These are phyloP conservation scores for Penicilliopsis zonata DNA, from an alignment of 495 filamentous ascomycete species.

Conservation along the genomic window DNA sequence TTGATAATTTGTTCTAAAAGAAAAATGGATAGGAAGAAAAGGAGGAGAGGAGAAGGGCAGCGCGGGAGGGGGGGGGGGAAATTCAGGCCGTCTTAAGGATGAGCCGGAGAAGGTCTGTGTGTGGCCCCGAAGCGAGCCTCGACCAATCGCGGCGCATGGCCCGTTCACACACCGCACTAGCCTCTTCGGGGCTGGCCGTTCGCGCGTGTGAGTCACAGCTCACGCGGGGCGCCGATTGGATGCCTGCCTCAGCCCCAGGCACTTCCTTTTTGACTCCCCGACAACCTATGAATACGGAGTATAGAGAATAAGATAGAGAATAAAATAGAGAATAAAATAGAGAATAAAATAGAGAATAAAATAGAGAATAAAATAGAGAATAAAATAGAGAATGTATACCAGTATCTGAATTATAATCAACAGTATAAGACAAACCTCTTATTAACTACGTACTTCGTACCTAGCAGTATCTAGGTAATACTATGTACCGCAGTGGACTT, in stretches of 20 bases:
- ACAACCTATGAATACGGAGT: too few species aligned
- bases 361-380: too few species aligned
- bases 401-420: too few species aligned
- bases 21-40: slow-evolving; percentile 14
- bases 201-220: slow-evolving; percentile 29
- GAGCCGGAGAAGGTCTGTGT: not conserved
- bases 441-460: too few species aligned
- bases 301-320: too few species aligned
- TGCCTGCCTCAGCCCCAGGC: slow-evolving; percentile 7
- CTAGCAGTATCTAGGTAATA: too few species aligned
- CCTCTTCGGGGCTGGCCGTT: slow-evolving; percentile 10
- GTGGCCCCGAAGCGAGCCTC: not conserved
- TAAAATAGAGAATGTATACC: too few species aligned
- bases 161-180: slow-evolving; percentile 11
- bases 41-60: slow-evolving; percentile 9
- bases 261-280: too few species aligned
- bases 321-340: too few species aligned
- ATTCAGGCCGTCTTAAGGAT: slow-evolving; percentile 9
- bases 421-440: too few species aligned
- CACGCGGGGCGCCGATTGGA: slow-evolving; percentile 12
- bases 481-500: too few species aligned
- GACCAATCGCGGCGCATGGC: slow-evolving; percentile 3
- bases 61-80: slow-evolving; percentile 3
- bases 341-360: too few species aligned
- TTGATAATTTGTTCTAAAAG: slow-evolving; percentile 3